phyloP scores from a whole-genome alignment of 1,284 basidiomycete genomes.

The Sutorius eximius region DNA sequence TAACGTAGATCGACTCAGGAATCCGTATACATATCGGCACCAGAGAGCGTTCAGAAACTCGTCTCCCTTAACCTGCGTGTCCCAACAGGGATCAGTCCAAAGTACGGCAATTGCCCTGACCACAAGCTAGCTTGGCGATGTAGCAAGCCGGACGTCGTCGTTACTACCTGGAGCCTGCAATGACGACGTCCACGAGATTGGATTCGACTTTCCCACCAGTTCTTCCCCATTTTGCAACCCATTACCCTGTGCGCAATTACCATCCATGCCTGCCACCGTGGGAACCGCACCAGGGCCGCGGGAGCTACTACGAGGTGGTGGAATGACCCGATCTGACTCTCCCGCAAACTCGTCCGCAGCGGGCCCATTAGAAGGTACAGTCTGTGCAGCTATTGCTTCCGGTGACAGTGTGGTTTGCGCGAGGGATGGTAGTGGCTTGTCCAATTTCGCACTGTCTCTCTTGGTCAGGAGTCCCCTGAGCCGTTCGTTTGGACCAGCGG shows the following conservation, averaged over 20 bases:
- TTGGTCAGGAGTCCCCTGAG: constrained; percentile 33
- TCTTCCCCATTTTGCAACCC: constrained; percentile 6
- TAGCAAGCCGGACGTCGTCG: constrained; percentile 7
- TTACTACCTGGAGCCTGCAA: constrained; percentile 10
- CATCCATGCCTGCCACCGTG: constrained; percentile 13
- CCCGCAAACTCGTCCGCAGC: constrained; percentile 12
- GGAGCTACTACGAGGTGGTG: constrained; percentile 22
- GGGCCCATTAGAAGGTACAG: constrained; percentile 8
- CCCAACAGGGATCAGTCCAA: not conserved
- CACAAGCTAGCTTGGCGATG: constrained; percentile 14
- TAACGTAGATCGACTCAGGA: constrained; percentile 26
- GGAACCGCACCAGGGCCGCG: constrained; percentile 6
- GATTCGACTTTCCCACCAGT: constrained; percentile 6
- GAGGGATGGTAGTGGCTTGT: constrained; percentile 34
- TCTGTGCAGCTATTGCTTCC: constrained; percentile 15
- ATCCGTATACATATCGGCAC: constrained; percentile 8
- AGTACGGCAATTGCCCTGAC: constrained; percentile 15
- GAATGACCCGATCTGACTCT: constrained; percentile 18
- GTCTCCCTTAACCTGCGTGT: not conserved
- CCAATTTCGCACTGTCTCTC: constrained; percentile 28
- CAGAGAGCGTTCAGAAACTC: not conserved
- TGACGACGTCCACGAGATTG: constrained; percentile 8
- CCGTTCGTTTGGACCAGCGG: constrained; percentile 32
- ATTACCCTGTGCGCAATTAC: constrained; percentile 1
- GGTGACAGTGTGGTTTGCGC: constrained; percentile 11